phyloP scores from a whole-genome alignment of 169 alveolate genomes.

The Eimeria mitis region DNA sequence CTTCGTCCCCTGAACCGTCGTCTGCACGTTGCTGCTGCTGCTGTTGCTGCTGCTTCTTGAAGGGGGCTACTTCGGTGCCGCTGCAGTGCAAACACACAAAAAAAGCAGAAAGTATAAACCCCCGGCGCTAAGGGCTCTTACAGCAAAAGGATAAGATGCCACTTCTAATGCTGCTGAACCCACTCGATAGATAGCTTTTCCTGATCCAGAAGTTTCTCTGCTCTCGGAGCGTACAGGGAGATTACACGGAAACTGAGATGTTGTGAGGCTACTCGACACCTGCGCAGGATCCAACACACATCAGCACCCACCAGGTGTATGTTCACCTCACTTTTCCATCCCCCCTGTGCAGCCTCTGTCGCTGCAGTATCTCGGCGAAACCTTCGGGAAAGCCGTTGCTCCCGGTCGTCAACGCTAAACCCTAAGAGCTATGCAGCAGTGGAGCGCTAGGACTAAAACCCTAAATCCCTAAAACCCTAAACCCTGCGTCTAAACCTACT shows the following conservation, averaged over 20 bases:
- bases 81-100: constrained; percentile 3
- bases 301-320: background rate
- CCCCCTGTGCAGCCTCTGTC: background rate
- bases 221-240: constrained; percentile 37
- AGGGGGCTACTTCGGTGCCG: constrained; percentile 28
- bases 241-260: constrained; percentile 15
- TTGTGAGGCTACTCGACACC: constrained; percentile 38
- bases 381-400: background rate
- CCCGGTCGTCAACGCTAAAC: background rate
- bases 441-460: background rate
- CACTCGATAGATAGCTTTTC: constrained; percentile 41
- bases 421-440: background rate
- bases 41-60: constrained; percentile 39
- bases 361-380: background rate
- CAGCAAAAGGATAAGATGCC: background rate
- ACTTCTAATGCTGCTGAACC: background rate
- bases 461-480: background rate
- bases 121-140: background rate
- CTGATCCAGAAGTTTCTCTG: constrained; percentile 47
- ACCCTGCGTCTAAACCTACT: background rate
- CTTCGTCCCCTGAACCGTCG: constrained; percentile 27
- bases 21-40: constrained; percentile 11
- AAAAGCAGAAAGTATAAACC: background rate
- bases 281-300: background rate
- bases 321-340: background rate